Conservation (phyloP, 225 moss, liverwort and hornwort genomes). For the Anthoceros angustus region DNA sequence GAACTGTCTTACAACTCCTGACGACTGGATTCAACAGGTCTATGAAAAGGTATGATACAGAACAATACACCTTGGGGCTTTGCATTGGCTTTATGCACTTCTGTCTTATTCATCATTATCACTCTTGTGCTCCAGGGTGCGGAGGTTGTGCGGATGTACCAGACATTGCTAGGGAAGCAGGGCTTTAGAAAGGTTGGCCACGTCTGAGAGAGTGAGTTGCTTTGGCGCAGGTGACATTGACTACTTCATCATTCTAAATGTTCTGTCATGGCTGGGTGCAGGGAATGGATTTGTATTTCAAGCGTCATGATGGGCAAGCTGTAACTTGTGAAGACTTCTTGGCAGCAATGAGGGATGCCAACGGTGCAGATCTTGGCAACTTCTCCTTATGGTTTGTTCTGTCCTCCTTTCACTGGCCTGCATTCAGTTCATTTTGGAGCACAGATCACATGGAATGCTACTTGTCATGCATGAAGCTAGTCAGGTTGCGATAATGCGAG, state of each 20-base stretch:
- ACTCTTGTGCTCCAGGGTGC: constrained; percentile 44
- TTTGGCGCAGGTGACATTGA: background rate
- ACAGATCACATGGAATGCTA: too few relatives aligned
- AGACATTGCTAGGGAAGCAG: constrained; percentile 56
- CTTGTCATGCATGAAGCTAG: too few relatives aligned
- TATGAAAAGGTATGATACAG: constrained; percentile 58
- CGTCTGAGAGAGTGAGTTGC: background rate
- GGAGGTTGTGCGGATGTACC: constrained; percentile 98
- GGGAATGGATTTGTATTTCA: constrained; percentile 92
- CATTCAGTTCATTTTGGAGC: background rate
- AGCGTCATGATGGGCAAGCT: constrained; percentile 92
- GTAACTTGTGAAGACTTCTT: constrained; percentile 95
- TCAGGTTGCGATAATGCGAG: too few relatives aligned
- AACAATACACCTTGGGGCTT: too few relatives aligned
- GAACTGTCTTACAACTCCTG: constrained; percentile 5
- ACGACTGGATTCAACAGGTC: constrained; percentile 26
- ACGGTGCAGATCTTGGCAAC: constrained; percentile 47
- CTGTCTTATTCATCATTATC: background rate
- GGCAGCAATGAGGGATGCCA: constrained; percentile 93
- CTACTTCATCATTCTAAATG: too few relatives aligned
- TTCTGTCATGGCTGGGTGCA: constrained; percentile 11
- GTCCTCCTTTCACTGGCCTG: constrained; percentile 19
- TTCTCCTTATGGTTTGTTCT: constrained; percentile 57
- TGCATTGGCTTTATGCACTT: background rate
- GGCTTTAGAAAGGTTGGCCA: constrained; percentile 64